Conservation (phyloP, 108 stramenopile genomes). For the Cyclotella kingstonii region DNA sequence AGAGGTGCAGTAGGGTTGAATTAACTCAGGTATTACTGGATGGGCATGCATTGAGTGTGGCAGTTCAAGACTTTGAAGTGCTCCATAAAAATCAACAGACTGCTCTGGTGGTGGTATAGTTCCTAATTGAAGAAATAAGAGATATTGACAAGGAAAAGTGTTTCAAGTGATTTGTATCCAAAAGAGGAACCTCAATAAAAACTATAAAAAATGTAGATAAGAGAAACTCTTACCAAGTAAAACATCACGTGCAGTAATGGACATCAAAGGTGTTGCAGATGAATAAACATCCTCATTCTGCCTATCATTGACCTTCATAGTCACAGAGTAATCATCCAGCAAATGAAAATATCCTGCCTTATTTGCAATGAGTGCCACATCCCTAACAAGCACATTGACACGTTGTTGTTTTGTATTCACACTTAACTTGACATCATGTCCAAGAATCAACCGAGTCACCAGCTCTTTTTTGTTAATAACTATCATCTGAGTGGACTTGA, state of each 20-base stretch:
- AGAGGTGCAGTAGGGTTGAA: conserved; percentile 36
- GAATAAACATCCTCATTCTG: conserved; percentile 35
- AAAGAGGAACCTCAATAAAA: no score
- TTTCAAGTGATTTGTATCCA: neutral
- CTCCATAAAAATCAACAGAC: conserved; percentile 46
- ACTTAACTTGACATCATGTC: conserved; percentile 29
- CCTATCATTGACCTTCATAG: conserved; percentile 27
- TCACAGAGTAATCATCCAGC: conserved; percentile 15
- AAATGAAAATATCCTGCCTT: conserved; percentile 22
- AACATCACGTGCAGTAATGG: conserved; percentile 24
- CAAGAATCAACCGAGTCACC: conserved; percentile 17
- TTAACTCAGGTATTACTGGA: conserved; percentile 29
- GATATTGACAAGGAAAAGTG: neutral
- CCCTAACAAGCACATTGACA: conserved; percentile 33
- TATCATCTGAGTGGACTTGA: conserved; percentile 29
- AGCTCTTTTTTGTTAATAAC: conserved; percentile 36
- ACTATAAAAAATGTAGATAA: no score
- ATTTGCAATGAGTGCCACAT: conserved; percentile 30
- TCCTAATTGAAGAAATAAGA: conserved; percentile 4
- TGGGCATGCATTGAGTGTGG: conserved; percentile 48
- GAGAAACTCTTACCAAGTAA: conserved; percentile 25
- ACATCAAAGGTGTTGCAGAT: conserved; percentile 12
- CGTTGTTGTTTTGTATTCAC: conserved; percentile 23
- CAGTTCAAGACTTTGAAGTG: conserved; percentile 43
- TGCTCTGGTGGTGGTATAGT: conserved; percentile 41